phyloP scores from a whole-genome alignment of 1,284 basidiomycete genomes.

The Clitocybe nebularis region DNA sequence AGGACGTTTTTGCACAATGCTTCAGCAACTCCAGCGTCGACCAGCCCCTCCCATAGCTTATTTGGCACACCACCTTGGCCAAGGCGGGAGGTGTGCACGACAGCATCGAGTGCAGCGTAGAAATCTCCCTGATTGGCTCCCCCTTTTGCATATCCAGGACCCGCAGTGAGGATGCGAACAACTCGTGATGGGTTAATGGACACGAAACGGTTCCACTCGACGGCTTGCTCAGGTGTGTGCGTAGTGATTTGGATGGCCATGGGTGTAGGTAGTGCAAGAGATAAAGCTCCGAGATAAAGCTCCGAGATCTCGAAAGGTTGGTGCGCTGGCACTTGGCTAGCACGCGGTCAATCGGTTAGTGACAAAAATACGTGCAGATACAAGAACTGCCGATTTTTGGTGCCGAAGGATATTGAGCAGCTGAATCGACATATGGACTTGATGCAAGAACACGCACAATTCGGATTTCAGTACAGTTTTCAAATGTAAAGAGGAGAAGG shows the following conservation, averaged over 20 bases:
- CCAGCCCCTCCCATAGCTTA: constrained; percentile 5
- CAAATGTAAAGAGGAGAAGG: too few relatives aligned
- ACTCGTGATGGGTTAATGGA: constrained; percentile 4
- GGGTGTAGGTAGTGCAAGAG: too few relatives aligned
- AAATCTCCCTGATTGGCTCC: constrained; percentile 9
- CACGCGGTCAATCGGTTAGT: too few relatives aligned
- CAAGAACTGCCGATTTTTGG: too few relatives aligned
- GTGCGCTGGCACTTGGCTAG: too few relatives aligned
- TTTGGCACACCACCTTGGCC: background rate
- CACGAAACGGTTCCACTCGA: constrained; percentile 5
- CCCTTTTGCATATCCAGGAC: constrained; percentile 4
- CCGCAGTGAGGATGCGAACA: constrained; percentile 4
- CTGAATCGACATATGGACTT: too few relatives aligned
- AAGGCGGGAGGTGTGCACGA: constrained; percentile 1
- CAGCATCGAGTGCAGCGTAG: constrained; percentile 7
- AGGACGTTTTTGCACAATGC: constrained; percentile 9
- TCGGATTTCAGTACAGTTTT: too few relatives aligned
- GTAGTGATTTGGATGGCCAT: constrained; percentile 6
- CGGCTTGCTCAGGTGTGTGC: constrained; percentile 9
- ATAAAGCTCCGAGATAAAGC: too few relatives aligned
- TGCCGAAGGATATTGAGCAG: too few relatives aligned
- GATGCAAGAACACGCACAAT: too few relatives aligned
- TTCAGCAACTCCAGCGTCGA: constrained; percentile 7
- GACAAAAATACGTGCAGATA: too few relatives aligned
- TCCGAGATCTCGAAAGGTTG: too few relatives aligned